A percentile compares a stretch with the other conserved stretches of the same genome.
These are phyloP conservation scores for Apiospora sp. DNA, from an alignment of 2,329 filamentous ascomycete species.

Conservation along the genomic window DNA sequence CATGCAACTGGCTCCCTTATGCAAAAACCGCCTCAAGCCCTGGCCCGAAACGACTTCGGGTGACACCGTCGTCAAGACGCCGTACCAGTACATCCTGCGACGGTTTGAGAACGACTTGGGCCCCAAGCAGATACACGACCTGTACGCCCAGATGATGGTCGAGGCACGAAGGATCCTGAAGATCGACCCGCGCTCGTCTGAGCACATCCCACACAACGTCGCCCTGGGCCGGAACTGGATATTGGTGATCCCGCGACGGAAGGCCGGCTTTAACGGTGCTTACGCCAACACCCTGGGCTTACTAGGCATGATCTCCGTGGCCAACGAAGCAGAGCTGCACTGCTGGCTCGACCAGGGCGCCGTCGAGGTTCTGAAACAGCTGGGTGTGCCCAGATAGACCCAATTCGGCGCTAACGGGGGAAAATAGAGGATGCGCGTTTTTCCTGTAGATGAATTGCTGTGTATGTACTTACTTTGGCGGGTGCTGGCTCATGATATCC, in stretches of 20 bases:
- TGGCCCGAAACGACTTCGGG: conserved; percentile 34
- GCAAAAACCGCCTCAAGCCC: conserved; percentile 38
- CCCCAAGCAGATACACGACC: conserved; percentile 28
- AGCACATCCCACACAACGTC: conserved; percentile 52
- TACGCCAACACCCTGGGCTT: conserved; percentile 56
- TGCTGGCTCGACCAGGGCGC: conserved; percentile 49
- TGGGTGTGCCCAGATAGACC: conserved; percentile 43
- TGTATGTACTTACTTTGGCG: conserved; percentile 1
- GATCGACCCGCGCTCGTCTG: conserved; percentile 22
- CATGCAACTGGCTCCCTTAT: conserved; percentile 51
- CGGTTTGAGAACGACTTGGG: conserved; percentile 40
- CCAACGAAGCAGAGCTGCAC: conserved; percentile 43
- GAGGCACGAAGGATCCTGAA: conserved; percentile 31
- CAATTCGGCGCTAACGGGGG: background rate
- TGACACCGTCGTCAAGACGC: conserved; percentile 36
- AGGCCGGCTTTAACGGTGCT: conserved; percentile 43
- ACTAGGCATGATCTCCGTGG: conserved; percentile 53
- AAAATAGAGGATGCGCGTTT: background rate
- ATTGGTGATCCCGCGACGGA: conserved; percentile 54
- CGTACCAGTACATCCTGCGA: conserved; percentile 46
- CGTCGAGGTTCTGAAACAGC: conserved; percentile 43
- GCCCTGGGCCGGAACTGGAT: conserved; percentile 53
- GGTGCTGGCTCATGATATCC: conserved; percentile 12
- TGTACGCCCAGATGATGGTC: conserved; percentile 40
- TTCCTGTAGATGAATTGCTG: background rate